Evolutionary conservation across 345 rosid genomes (phyloP).

Genomic region (Isatis tinctoria): DNA sequence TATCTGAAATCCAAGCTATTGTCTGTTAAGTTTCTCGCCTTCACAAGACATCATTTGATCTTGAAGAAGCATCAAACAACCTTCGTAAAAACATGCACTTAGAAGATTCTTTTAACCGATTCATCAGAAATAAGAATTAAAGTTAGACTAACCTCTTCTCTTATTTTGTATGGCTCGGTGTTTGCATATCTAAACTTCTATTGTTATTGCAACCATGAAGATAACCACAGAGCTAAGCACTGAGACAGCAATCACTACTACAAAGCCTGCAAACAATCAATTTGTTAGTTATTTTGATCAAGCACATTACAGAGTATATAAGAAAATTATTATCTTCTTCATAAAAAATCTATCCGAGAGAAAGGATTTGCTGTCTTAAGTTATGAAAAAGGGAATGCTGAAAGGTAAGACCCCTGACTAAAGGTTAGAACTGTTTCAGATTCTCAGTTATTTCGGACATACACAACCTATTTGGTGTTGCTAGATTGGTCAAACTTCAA

Average conservation of each 20-base stretch:
- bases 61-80: constrained; percentile 32
- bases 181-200: constrained; percentile 61
- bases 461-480: constrained; percentile 20
- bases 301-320: background rate
- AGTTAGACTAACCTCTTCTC: constrained; percentile 51
- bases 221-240: constrained; percentile 62
- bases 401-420: constrained; percentile 44
- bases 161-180: constrained; percentile 55
- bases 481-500: constrained; percentile 58
- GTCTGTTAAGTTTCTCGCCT: constrained; percentile 59
- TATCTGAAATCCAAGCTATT: constrained; percentile 90
- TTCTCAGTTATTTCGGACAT: constrained; percentile 9
- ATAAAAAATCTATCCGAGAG: no score
- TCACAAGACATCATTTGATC: constrained; percentile 59
- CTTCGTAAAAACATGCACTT: background rate
- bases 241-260: constrained; percentile 62
- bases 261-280: constrained; percentile 44
- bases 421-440: background rate
- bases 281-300: background rate
- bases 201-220: constrained; percentile 47
- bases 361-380: no score
- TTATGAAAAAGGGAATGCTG: constrained; percentile 72
- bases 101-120: background rate
- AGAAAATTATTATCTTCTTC: no score
- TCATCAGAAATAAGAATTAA: background rate